Evolutionary conservation across 208 protist genomes (phyloP), one percentile per base, ranked within the genome.

Genomic region (Acanthamoeba healyi): DNA sequence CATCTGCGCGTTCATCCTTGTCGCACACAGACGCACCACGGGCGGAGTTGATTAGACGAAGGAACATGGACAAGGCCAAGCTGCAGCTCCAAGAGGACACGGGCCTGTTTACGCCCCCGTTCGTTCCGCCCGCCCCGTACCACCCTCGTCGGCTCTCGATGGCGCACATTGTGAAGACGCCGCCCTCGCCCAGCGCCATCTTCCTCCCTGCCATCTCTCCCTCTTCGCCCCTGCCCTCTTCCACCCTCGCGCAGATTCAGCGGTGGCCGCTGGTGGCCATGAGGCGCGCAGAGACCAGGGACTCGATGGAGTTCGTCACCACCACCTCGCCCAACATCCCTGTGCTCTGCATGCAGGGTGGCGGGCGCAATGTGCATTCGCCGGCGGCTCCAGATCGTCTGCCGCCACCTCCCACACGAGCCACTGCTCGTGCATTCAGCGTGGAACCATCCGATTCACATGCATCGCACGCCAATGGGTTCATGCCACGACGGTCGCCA

Each of bases 151-250:
- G 34, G 26, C 44, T 86, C 22, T 86, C 77, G n/a, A 58, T 86
- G 77, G 26, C 38, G 77, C 77, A 86, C 77, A 86, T 86, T 44
- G 26, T 86, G 24, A 86, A 86, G 77, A 86, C 77, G 24, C 77
- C 77, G 44, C 77, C 77, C 9, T 86, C 77, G 19, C 77, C 77
- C 77, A 86, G 42, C n/a, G 77, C 77, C 3, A 54, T 44, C 26
- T 86, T 86, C 77, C 77, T 86, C 77, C 77, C 77, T 6, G 77
- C 77, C 77, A 58, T 86, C 77, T 86, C 77, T 54, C 77, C 77
- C 29, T 86, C 77, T 29, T 86, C 77, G 24, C 77, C 77, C 12
- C 26, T 26, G 22, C 32, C 29, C 15, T 42, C 29, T 19, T 36
- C 63, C 26, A 17, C 61, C 36, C 29, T 29, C 61, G 24, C 58